These are phyloP conservation scores for Ascochyta koolunga DNA, from an alignment of 2,329 filamentous ascomycete species.

Conservation along the genomic window DNA sequence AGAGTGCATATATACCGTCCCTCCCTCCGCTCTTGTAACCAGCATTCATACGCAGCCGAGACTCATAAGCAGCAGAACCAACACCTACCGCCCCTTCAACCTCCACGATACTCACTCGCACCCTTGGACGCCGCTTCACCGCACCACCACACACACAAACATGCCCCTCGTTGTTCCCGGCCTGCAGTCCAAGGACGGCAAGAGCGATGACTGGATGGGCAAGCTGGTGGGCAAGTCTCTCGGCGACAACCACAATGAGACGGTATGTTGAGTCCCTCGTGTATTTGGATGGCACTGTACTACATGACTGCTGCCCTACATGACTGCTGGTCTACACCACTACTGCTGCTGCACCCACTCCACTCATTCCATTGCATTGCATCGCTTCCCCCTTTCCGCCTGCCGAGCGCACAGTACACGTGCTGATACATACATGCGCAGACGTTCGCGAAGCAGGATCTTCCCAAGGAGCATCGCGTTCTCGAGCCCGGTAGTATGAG, in stretches of 20 bases:
- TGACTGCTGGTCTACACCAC: background rate
- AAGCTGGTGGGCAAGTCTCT: constrained; percentile 60
- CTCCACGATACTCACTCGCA: constrained; percentile 5
- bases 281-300: no score
- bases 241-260: constrained; percentile 54
- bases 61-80: background rate
- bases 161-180: constrained; percentile 61
- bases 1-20: constrained; percentile 18
- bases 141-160: constrained; percentile 17
- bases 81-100: constrained; percentile 1
- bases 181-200: constrained; percentile 47
- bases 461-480: constrained; percentile 56
- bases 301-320: no score
- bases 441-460: constrained; percentile 58
- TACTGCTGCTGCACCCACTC: background rate
- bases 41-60: background rate
- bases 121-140: background rate
- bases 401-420: no score
- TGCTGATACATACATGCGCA: constrained; percentile 26
- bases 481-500: constrained; percentile 54
- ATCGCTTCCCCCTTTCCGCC: background rate
- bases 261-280: no score
- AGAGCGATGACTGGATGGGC: constrained; percentile 52
- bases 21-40: background rate
- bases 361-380: background rate